Evolutionary conservation across 371 early-diverging fungal genomes (phyloP), one percentile per base, ranked within the genome.

Genomic region (Mucor mucedo): DNA sequence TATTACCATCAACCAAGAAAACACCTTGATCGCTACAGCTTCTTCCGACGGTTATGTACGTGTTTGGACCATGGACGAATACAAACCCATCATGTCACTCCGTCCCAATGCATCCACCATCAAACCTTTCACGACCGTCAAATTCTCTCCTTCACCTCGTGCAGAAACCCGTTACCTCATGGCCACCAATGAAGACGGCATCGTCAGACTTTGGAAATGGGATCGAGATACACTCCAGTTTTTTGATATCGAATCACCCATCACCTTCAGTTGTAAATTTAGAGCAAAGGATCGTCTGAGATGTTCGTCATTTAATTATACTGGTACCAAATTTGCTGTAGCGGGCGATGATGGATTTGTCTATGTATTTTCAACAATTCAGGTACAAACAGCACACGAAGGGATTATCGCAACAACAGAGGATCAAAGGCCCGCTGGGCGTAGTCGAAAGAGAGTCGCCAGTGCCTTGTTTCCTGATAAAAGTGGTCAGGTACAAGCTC

Each of bases 21-120:
- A 93, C 69, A 91, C 91, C 4, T 69, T 95, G 58, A 80, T 95
- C n/a, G 96, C 93, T 1, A 90, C 93, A 0, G 89, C 93, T 5
- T 91, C 93, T 2, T 80, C 86, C 7, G 95, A 95, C 60, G 88
- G 88, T 5, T 90, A 90, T 16, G 83, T 94, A 5, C 84, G 91
- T 14, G 86, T 95, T 0, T 95, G 94, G 94, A 84, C 87, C 38
- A 73, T 94, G 70, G 80, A 88, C 49, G 88, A 89, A 0, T 93
- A 87, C 54, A 84, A 86, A 21, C 94, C 92, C 8, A 75, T 91
- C 13, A 84, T 83, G 2, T 84, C 85, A 32, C 72, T 94, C 5
- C 75, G 75, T 30, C 69, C 83, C 16, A 75, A 75, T n/a, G 16
- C 73, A n/a, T 56, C 59, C 1, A 49, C 59, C 14, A 65, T 78